These are phyloP conservation scores for Ceratocystis variospora DNA, from an alignment of 2,329 filamentous ascomycete species.

Conservation along the genomic window DNA sequence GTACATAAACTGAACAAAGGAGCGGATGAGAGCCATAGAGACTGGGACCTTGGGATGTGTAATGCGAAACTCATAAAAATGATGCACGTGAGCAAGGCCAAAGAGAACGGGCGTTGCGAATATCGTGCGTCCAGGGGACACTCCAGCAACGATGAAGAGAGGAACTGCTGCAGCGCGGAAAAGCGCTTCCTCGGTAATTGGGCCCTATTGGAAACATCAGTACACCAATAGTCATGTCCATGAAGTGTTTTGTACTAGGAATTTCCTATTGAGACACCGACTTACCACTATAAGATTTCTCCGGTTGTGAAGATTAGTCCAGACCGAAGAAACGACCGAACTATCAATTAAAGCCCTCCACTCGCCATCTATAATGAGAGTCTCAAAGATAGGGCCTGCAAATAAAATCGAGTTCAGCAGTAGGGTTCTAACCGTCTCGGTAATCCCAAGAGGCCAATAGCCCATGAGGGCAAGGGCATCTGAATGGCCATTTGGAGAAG, in stretches of 20 bases:
- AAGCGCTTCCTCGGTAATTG: constrained; percentile 82
- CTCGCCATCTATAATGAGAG: constrained; percentile 54
- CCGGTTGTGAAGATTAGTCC: constrained; percentile 66
- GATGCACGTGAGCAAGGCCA: constrained; percentile 83
- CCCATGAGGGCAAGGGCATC: constrained; percentile 45
- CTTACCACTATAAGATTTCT: constrained; percentile 75
- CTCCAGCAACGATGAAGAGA: constrained; percentile 59
- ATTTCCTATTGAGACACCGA: constrained; percentile 19
- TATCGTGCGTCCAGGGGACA: constrained; percentile 46
- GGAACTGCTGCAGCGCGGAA: constrained; percentile 81
- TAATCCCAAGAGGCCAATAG: constrained; percentile 59
- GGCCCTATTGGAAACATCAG: constrained; percentile 35
- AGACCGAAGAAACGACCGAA: constrained; percentile 42
- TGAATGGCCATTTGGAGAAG: constrained; percentile 20
- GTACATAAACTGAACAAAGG: constrained; percentile 73
- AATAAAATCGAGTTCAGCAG: constrained; percentile 67
- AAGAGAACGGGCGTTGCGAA: constrained; percentile 81
- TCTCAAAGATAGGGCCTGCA: constrained; percentile 69
- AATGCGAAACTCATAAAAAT: constrained; percentile 86
- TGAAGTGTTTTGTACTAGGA: neutral
- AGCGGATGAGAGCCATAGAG: constrained; percentile 50
- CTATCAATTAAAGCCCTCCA: constrained; percentile 53
- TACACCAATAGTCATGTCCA: neutral
- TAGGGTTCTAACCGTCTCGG: constrained; percentile 51
- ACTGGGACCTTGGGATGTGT: constrained; percentile 59